Evolutionary conservation across 192 early-diverging fungal genomes (phyloP).

Genomic region (Coemansia umbellata): DNA sequence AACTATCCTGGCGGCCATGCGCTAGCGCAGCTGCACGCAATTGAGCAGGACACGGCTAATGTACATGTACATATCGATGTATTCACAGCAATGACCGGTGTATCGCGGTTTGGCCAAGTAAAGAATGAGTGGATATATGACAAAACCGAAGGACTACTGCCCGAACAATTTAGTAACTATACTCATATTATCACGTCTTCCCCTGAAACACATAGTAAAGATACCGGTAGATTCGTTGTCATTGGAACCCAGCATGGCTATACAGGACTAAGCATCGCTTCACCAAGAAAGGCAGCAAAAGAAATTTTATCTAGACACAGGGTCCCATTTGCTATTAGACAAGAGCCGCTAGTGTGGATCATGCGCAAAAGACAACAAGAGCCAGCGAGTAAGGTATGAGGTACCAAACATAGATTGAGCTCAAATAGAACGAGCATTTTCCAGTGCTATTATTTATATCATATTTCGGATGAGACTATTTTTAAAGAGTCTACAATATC

Average conservation of each 20-base stretch:
- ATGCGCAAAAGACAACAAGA: constrained; percentile 5
- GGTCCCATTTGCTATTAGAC: constrained; percentile 2
- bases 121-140: constrained; percentile 59
- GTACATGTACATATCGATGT: constrained; percentile 67
- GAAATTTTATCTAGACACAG: neutral
- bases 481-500: too few species aligned
- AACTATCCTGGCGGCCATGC: constrained; percentile 94
- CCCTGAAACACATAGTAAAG: constrained; percentile 6
- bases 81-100: constrained; percentile 77
- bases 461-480: too few species aligned
- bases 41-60: constrained; percentile 21
- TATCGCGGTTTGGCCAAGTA: constrained; percentile 69
- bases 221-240: constrained; percentile 10
- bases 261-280: constrained; percentile 1
- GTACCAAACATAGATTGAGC: neutral
- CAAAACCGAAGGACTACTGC: constrained; percentile 57
- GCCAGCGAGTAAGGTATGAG: neutral
- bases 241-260: constrained; percentile 21
- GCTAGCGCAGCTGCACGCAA: constrained; percentile 58
- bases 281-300: neutral
- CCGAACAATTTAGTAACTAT: constrained; percentile 19
- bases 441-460: too few species aligned
- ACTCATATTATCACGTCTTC: constrained; percentile 34
- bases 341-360: constrained; percentile 17
- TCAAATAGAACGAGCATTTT: too few species aligned